A percentile compares a stretch with the other conserved stretches of the same genome.
phyloP scores from a whole-genome alignment of 306 rosid species.

The Prunus dulcis region DNA sequence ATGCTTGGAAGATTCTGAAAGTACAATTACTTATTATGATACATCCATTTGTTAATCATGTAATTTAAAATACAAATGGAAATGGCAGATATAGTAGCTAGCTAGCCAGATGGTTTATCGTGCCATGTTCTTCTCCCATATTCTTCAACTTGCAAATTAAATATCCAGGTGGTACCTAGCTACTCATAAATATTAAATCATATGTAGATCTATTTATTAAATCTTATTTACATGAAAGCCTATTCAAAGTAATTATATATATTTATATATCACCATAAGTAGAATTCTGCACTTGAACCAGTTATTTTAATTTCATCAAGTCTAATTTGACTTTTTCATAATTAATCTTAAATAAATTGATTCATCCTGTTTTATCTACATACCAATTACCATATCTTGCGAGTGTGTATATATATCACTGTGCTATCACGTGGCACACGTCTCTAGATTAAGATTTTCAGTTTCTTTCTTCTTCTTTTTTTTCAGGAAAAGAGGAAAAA shows the following conservation, averaged over 20 bases:
- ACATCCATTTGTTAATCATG: neutral
- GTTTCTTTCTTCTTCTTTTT: too few species aligned
- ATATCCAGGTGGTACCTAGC: neutral
- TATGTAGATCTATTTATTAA: neutral
- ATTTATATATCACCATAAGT: neutral
- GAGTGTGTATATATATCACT: too few species aligned
- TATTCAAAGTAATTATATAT: neutral
- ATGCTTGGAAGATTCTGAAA: neutral
- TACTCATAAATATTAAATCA: neutral
- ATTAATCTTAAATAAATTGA: too few species aligned
- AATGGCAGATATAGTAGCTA: neutral
- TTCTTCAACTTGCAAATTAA: slow-evolving; percentile 2
- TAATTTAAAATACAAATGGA: neutral
- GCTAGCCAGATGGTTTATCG: neutral
- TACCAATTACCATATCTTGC: too few species aligned
- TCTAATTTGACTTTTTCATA: too few species aligned
- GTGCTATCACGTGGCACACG: too few species aligned
- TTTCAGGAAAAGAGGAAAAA: too few species aligned
- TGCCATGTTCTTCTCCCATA: neutral
- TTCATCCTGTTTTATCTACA: too few species aligned
- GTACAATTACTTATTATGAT: neutral
- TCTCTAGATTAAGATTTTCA: too few species aligned
- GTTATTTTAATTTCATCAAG: too few species aligned
- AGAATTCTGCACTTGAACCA: too few species aligned
- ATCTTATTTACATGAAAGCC: neutral